Conservation (phyloP, 2,329 filamentous ascomycete genomes). For the Botryotinia calthae region DNA sequence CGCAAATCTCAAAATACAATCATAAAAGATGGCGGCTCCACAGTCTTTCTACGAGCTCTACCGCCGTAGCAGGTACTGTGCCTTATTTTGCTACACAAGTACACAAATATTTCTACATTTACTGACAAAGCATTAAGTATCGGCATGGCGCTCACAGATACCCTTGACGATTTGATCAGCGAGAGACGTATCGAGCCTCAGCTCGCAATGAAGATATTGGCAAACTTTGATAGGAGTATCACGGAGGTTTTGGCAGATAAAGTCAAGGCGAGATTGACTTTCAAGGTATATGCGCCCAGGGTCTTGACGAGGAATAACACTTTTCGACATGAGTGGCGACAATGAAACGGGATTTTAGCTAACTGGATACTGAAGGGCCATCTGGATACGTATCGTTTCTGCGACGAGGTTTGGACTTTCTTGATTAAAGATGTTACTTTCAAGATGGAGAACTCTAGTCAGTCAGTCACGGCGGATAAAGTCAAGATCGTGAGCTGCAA, state of each 20-base stretch:
- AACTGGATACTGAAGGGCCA: constrained; percentile 64
- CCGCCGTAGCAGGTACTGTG: constrained; percentile 86
- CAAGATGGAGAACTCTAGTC: constrained; percentile 79
- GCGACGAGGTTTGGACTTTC: constrained; percentile 99
- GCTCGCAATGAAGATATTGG: constrained; percentile 96
- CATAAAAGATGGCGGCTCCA: constrained; percentile 47
- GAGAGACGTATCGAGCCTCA: constrained; percentile 95
- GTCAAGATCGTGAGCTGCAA: constrained; percentile 99
- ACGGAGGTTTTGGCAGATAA: constrained; percentile 88
- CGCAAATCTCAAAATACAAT: constrained; percentile 25
- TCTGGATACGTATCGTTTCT: constrained; percentile 97
- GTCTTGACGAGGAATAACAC: neutral
- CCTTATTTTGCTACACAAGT: constrained; percentile 36
- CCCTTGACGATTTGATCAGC: constrained; percentile 93
- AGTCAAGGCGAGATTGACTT: constrained; percentile 85
- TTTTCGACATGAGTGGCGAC: neutral
- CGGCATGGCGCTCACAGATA: constrained; percentile 89
- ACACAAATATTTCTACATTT: constrained; percentile 25
- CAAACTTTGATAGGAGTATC: constrained; percentile 91
- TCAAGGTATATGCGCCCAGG: constrained; percentile 69
- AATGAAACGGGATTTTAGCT: constrained; percentile 24
- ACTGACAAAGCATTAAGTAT: constrained; percentile 59
- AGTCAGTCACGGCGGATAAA: constrained; percentile 77
- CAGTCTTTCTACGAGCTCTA: constrained; percentile 90
- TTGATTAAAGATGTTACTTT: constrained; percentile 98